Evolutionary conservation across 495 filamentous ascomycete species (phyloP).

Genomic region (Thozetella sp.): DNA sequence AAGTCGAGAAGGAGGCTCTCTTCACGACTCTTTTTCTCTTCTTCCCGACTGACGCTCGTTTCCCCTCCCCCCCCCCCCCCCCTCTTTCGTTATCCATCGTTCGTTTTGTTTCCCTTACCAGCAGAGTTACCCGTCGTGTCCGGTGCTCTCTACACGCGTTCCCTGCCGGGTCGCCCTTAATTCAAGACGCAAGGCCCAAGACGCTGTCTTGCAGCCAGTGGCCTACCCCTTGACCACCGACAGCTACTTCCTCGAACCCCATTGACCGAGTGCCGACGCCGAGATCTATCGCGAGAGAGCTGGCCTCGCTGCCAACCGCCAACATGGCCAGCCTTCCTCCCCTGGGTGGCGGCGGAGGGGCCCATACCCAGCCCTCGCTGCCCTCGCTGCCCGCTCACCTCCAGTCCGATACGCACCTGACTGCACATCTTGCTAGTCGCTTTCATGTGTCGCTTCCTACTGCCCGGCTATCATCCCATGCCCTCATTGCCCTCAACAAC

Average conservation of each 20-base stretch:
- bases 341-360: conserved; percentile 49
- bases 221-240: neutral
- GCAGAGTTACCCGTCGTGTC: conserved; percentile 3
- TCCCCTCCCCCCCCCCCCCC: conserved; percentile 9
- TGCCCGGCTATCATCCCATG: conserved; percentile 86
- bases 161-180: neutral
- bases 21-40: conserved; percentile 7
- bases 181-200: neutral
- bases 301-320: conserved; percentile 13
- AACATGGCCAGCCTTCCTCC: conserved; percentile 47
- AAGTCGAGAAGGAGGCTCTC: neutral
- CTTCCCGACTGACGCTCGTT: conserved; percentile 25
- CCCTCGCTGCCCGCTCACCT: conserved; percentile 86
- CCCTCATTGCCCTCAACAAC: conserved; percentile 87
- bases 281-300: neutral
- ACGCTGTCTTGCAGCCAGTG: neutral
- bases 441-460: conserved; percentile 91
- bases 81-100: conserved; percentile 30
- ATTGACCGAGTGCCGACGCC: conserved; percentile 4
- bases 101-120: conserved; percentile 22
- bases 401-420: conserved; percentile 95
- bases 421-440: conserved; percentile 91
- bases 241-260: neutral
- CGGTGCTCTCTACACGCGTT: neutral
- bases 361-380: conserved; percentile 88